Conservation (phyloP, 331 rosid genomes). For the Dryas integrifolia region DNA sequence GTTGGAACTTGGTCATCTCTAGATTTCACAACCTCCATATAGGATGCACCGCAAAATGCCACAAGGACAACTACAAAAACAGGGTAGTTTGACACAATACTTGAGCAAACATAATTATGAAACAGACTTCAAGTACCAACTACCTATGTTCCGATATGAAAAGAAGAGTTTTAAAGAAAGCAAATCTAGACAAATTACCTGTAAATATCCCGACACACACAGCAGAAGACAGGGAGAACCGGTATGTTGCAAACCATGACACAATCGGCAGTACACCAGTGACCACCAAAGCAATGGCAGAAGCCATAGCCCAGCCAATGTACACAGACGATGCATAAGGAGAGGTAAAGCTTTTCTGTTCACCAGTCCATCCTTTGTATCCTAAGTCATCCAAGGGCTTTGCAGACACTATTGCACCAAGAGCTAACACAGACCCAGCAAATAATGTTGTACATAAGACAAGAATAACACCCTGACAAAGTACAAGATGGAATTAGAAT, state of each 20-base stretch:
- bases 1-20: constrained; percentile 76
- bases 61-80: constrained; percentile 68
- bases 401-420: constrained; percentile 85
- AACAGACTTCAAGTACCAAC: constrained; percentile 4
- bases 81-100: constrained; percentile 3
- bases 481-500: constrained; percentile 31
- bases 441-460: constrained; percentile 60
- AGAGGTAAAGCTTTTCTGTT: constrained; percentile 62
- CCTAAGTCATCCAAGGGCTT: constrained; percentile 88
- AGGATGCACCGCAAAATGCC: constrained; percentile 87
- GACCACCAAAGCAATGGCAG: constrained; percentile 74
- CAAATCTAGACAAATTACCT: constrained; percentile 42
- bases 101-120: constrained; percentile 12
- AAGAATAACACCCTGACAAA: constrained; percentile 77
- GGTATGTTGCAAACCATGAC: constrained; percentile 96
- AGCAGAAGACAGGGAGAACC: constrained; percentile 89
- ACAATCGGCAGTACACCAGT: constrained; percentile 88
- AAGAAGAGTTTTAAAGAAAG: neutral
- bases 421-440: constrained; percentile 78
- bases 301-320: constrained; percentile 99
- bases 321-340: constrained; percentile 84
- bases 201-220: constrained; percentile 72
- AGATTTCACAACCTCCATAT: constrained; percentile 79
- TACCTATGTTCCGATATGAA: constrained; percentile 11
- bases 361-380: constrained; percentile 84